Percentiles rank a stretch among this genome's conserved stretches.
Conservation (phyloP, 352 stramenopile species). For the Globisporangium heterothallicum region DNA sequence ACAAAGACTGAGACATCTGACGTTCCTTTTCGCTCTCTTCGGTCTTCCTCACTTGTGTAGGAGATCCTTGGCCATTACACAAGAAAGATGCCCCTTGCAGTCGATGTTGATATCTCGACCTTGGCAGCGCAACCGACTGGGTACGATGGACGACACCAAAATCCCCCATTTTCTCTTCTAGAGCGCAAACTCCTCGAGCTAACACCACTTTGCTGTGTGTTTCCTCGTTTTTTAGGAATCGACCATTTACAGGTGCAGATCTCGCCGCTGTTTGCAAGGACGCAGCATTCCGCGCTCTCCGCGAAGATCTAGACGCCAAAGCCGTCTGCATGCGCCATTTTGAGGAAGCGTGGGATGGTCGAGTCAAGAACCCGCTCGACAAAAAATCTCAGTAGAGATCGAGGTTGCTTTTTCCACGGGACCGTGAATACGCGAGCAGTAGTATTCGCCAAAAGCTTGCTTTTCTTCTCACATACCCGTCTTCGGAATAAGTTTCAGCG, state of each 20-base stretch:
- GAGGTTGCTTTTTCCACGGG: too few relatives aligned
- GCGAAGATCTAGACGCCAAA: constrained; percentile 42
- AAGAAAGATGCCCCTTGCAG: constrained; percentile 55
- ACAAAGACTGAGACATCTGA: not conserved
- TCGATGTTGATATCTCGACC: constrained; percentile 42
- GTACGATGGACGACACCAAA: constrained; percentile 17
- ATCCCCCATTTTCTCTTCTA: not conserved
- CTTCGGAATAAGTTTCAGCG: constrained; percentile 15
- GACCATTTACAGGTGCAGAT: constrained; percentile 54
- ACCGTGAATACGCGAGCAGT: too few relatives aligned
- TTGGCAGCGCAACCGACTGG: constrained; percentile 33
- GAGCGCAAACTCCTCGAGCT: constrained; percentile 1
- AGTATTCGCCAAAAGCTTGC: constrained; percentile 22
- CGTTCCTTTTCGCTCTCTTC: too few relatives aligned
- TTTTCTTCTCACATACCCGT: not conserved
- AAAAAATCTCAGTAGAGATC: constrained; percentile 12
- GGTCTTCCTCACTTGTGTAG: constrained; percentile 23
- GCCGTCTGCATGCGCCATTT: constrained; percentile 39
- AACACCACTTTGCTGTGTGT: too few relatives aligned
- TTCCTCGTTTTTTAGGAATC: constrained; percentile 20
- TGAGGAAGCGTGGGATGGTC: constrained; percentile 39
- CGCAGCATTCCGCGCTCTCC: constrained; percentile 71
- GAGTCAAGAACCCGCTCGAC: constrained; percentile 6
- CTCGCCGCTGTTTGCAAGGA: constrained; percentile 72
- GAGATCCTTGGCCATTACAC: constrained; percentile 68